Evolutionary conservation across 1,139 yeast species (phyloP), one percentile per base, ranked within the genome.

Genomic region (Magnusiomyces ingens): DNA sequence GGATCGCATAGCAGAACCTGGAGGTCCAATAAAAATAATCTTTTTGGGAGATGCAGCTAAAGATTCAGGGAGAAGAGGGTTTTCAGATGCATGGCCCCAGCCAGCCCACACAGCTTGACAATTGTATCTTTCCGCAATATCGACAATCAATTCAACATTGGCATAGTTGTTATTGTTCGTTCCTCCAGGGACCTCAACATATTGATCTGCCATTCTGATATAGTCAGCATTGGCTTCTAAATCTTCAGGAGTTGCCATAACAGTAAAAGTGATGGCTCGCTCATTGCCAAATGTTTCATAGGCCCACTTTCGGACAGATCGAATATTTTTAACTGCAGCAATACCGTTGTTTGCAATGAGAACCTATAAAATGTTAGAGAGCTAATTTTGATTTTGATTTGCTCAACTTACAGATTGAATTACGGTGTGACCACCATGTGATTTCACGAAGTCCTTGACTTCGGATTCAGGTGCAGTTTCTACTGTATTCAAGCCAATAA

Each of bases 71-170:
- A 93, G 80, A 56, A 77, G 72, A 17, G 99, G 99, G 73, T 94
- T 93, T 74, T 93, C 99, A 22, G 96, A 88, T 41, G 99, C 99
- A 70, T 94, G 99, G 64, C 99, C 99, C 98, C 98, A 73, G 63
- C 99, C 99, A 38, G 99, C 99, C 99, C 99, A 93, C 57, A 93
- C 99, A 26, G 99, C 99, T 69, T 93, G 96, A 55, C 87, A 98
- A 61, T 89, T 81, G 51, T 96, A 85, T 74, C 97, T 85, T 75
- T 93, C 99, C 45, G 99, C 99, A 55, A 93, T 77, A 67, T 93
- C 99, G 50, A 93, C 97, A 71, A 93, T 93, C 60, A 93, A 78
- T 63, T 94, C 99, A 58, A 93, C 99, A 67, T 93, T 93, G 64
- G 99, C 99, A 69, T 91, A 91, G 72, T 93, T 93, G 73, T 93